Conservation (phyloP, 306 rosid genomes). For the Neltuma alba region DNA sequence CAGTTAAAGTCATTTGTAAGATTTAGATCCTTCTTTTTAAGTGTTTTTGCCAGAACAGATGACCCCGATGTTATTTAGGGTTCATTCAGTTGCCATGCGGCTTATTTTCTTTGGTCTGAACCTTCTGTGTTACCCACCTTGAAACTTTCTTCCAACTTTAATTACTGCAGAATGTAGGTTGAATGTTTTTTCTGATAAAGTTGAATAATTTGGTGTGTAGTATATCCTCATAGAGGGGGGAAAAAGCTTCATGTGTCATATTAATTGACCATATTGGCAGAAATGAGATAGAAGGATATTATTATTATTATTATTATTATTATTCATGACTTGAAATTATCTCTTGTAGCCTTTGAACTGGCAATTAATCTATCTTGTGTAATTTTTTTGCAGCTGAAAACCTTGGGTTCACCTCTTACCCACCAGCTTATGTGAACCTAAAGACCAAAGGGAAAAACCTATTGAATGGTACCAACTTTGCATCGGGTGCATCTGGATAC, state of each 20-base stretch:
- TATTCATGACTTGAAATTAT: neutral
- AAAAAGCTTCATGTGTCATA: neutral
- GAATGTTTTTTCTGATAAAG: neutral
- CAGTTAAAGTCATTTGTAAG: neutral
- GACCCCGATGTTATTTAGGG: neutral
- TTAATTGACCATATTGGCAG: neutral
- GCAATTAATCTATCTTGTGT: neutral
- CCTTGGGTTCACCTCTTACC: constrained; percentile 55
- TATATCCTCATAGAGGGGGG: no score
- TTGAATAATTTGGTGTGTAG: no score
- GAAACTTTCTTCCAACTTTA: neutral
- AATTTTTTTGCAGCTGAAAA: constrained; percentile 46
- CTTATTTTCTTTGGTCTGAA: neutral
- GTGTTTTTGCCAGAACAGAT: neutral
- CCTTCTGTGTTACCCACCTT: neutral
- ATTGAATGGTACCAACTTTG: constrained; percentile 56
- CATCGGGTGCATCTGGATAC: constrained; percentile 75
- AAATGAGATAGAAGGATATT: neutral
- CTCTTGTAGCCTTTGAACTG: neutral
- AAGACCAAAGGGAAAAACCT: constrained; percentile 41
- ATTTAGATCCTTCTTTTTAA: neutral
- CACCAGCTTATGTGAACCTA: constrained; percentile 53
- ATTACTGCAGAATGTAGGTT: neutral
- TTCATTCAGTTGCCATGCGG: neutral
- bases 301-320: no score